Evolutionary conservation across 164 flowering plant species (phyloP), one percentile per base, ranked within the genome.

Genomic region (Berberis vulgaris): DNA sequence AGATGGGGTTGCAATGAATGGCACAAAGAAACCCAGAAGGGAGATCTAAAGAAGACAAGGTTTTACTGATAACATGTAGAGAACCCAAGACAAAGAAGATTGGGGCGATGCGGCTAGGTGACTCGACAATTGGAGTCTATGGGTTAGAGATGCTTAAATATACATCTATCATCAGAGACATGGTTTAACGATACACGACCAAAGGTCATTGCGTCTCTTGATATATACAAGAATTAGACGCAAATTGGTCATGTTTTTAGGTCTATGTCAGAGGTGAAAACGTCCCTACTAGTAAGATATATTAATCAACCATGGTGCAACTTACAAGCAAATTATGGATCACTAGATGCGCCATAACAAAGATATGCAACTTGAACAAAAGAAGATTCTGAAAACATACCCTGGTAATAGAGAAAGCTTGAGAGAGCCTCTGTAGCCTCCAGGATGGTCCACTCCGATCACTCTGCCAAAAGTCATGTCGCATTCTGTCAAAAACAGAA

Each of bases 391-490:
- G 43, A 66, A 65, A 8, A 39, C 64, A 69, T 88, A 91, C 97
- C 96, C 97, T 49, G 97, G 84, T 44, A 77, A 41, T 52, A 88
- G 79, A 67, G 91, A 80, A 50, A 91, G 82, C 74, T 66, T 86
- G 55, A 88, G 83, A 61, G 90, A 68, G 66, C 96, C 91, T 74
- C 76, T 85, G 54, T 74, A 86, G 63, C 84, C 84, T 57, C 96
- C 97, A 63, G 89, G 88, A 74, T 70, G 49, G 71, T 49, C 80
- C 5, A 79, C 79, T 66, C 49, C 71, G 61, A 91, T 78, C 13
- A 73, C 77, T 82, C 81, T 82, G 49, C 96, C 96, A 69, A 89
- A 91, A 49, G 84, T 78, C 82, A 89, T 73, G 46, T 87, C 87
- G 67, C 97, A 91, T 63, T 89, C 94, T 41, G 87, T 89, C 84